phyloP scores from a whole-genome alignment of 2,329 filamentous ascomycete genomes.

The Fusarium fujikuroi region DNA sequence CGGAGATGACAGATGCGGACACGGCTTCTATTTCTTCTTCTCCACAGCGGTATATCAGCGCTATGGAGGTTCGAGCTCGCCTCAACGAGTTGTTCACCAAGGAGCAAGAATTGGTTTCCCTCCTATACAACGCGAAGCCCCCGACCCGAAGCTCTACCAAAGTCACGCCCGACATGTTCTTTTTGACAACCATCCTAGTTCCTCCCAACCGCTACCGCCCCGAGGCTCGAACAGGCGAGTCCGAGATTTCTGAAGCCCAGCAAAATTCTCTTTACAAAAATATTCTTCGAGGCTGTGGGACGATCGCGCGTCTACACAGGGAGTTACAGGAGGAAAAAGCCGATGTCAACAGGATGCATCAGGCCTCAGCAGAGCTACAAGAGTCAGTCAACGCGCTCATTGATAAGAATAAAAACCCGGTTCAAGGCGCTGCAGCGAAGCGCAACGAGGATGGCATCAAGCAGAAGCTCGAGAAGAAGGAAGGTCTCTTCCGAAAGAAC shows the following conservation, averaged over 20 bases:
- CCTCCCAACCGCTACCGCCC: constrained; percentile 93
- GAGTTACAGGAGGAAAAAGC: constrained; percentile 58
- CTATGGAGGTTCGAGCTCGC: constrained; percentile 84
- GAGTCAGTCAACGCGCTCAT: constrained; percentile 93
- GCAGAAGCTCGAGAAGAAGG: constrained; percentile 97
- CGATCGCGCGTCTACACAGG: constrained; percentile 75
- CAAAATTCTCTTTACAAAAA: constrained; percentile 90
- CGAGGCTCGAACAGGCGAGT: constrained; percentile 82
- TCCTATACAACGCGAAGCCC: constrained; percentile 86
- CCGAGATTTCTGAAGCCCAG: constrained; percentile 85
- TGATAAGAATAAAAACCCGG: constrained; percentile 86
- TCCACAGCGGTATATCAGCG: constrained; percentile 79
- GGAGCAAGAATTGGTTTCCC: constrained; percentile 82
- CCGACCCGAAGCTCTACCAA: constrained; percentile 64
- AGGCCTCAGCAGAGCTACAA: constrained; percentile 85
- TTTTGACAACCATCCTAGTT: constrained; percentile 85
- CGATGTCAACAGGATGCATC: constrained; percentile 78
- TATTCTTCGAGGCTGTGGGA: constrained; percentile 80
- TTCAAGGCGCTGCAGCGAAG: constrained; percentile 80
- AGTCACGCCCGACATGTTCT: constrained; percentile 91
- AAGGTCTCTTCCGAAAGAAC: constrained; percentile 97
- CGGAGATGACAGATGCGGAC: constrained; percentile 49
- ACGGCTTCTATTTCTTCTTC: constrained; percentile 19
- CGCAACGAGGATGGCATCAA: constrained; percentile 94
- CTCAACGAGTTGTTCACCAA: constrained; percentile 84